Evolutionary conservation across 1,139 yeast species (phyloP), one percentile per base, ranked within the genome.

Genomic region (Geotrichum carabidarum): DNA sequence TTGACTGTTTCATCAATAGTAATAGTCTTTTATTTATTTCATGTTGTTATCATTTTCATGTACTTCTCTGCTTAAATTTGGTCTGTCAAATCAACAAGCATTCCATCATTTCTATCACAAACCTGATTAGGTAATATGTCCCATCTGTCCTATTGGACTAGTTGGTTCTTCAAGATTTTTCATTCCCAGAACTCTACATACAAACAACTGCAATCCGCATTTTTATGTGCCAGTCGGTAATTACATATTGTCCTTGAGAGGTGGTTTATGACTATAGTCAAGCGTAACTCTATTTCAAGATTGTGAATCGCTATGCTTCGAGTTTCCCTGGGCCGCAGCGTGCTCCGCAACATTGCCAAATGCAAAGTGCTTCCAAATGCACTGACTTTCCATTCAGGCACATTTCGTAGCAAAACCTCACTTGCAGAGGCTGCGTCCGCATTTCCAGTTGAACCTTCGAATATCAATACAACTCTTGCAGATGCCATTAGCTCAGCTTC

Each of bases 391-490:
- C 38, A 32, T 15, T 17, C 17, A 27, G 40, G n/a, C 27, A 22
- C 27, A 22, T 15, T 44, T 7, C 17, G 27, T 9, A 15, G 18
- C 27, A 35, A 37, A 46, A 35, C 49, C 8, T 46, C 49, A 8
- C 43, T 46, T n/a, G 49, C 49, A n/a, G 43, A 35, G 17, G 49
- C 49, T 27, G 49, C 43, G 11, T 37, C 49, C 18, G 12, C 27
- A 18, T 14, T 35, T 15, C 49, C 49, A 35, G 34, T 30, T 27
- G 36, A 37, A 14, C 34, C 36, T 18, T 15, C 17, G 7, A 42
- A 9, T 42, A 8, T 18, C n/a, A 27, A 46, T 31, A 17, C 40
- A 15, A 27, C 12, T 6, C 32, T 47, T 15, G 35, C 42, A 12
- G 43, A 47, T 30, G 50, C 50, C 22, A 38, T 47, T 30, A 38